These are phyloP conservation scores for Styphnolobium japonicum DNA, from an alignment of 306 rosid species.

Conservation along the genomic window DNA sequence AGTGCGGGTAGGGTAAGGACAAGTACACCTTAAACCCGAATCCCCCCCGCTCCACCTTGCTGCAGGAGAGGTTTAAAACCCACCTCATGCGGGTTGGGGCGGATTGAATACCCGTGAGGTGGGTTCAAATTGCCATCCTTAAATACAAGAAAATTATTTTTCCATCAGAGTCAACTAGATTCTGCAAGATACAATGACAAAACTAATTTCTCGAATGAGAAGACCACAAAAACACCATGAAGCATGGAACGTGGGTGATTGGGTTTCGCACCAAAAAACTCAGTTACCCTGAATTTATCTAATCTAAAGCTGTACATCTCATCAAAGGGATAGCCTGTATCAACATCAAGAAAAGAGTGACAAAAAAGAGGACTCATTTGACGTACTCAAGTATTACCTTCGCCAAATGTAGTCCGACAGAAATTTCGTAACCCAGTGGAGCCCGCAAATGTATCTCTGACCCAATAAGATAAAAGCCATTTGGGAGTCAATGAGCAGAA, in stretches of 20 bases:
- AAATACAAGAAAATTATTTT: slow-evolving; percentile 14
- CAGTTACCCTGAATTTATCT: slow-evolving; percentile 17
- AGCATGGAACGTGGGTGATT: slow-evolving; percentile 11
- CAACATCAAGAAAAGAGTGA: background rate
- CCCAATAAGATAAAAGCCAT: background rate
- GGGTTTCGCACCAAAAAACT: slow-evolving; percentile 29
- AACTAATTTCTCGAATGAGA: slow-evolving; percentile 45
- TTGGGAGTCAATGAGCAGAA: slow-evolving; percentile 20
- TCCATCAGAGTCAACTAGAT: background rate
- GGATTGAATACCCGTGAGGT: too few species aligned
- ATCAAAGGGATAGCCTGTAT: slow-evolving; percentile 17
- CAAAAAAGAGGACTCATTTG: background rate
- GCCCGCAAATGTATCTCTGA: slow-evolving; percentile 11
- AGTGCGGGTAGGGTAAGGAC: too few species aligned
- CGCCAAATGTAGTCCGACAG: slow-evolving; percentile 8
- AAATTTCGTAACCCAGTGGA: background rate
- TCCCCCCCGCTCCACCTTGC: too few species aligned
- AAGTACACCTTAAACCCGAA: too few species aligned
- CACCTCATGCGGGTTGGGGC: too few species aligned
- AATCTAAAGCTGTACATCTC: slow-evolving; percentile 40
- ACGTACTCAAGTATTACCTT: background rate
- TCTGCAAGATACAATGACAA: slow-evolving; percentile 27
- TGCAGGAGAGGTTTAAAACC: too few species aligned
- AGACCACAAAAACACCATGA: slow-evolving; percentile 13
- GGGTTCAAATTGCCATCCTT: too few species aligned